Conservation (phyloP, 169 alveolate genomes). For the Plasmodium relictum region DNA sequence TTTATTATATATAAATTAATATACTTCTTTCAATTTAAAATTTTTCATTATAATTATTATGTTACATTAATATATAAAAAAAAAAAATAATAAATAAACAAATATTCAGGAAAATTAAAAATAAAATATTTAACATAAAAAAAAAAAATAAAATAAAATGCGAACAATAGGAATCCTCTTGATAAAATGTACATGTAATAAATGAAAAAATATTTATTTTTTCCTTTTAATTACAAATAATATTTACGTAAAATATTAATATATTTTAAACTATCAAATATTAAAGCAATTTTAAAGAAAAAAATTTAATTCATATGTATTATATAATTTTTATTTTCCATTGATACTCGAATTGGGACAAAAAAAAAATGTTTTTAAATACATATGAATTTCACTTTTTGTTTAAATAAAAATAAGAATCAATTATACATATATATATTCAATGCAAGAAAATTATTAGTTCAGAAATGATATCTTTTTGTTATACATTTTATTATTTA, state of each 20-base stretch:
- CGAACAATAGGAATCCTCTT: neutral
- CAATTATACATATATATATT: too few relatives aligned
- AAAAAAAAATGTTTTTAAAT: too few relatives aligned
- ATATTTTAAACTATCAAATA: constrained; percentile 4
- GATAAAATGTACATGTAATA: constrained; percentile 7
- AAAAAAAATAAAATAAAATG: constrained; percentile 6
- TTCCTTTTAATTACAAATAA: constrained; percentile 17
- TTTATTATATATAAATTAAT: too few relatives aligned
- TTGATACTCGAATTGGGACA: too few relatives aligned
- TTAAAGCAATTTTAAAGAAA: neutral
- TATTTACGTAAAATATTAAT: constrained; percentile 2
- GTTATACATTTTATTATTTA: too few relatives aligned
- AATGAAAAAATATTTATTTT: neutral
- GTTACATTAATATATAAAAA: neutral
- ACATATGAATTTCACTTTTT: too few relatives aligned
- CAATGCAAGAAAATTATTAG: too few relatives aligned
- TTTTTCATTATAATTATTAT: too few relatives aligned
- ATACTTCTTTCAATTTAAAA: too few relatives aligned
- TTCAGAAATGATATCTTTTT: too few relatives aligned
- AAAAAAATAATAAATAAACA: constrained; percentile 6
- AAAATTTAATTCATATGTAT: too few relatives aligned
- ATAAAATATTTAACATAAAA: neutral
- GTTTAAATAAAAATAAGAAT: too few relatives aligned
- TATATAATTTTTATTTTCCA: neutral
- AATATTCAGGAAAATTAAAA: neutral